Evolutionary conservation across 768 basidiomycete species (phyloP).

Genomic region (Neoboletus subvelutipes): DNA sequence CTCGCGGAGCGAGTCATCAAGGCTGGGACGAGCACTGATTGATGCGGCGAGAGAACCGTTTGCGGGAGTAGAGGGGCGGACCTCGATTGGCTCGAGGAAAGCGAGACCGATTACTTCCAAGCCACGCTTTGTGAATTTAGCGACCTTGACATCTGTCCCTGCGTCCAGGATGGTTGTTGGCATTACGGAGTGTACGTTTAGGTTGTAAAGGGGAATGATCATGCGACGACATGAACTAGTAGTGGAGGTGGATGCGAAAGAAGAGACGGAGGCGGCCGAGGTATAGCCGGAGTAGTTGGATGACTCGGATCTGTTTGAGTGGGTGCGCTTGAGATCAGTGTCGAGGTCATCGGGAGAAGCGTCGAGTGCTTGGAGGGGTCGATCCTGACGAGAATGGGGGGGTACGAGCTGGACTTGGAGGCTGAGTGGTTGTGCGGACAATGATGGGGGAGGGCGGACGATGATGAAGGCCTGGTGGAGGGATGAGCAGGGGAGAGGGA

Average conservation of each 20-base stretch:
- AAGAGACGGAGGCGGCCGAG: slow-evolving; percentile 44
- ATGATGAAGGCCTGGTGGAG: slow-evolving; percentile 77
- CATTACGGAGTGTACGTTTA: slow-evolving; percentile 85
- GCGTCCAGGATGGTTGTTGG: slow-evolving; percentile 85
- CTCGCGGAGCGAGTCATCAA: slow-evolving; percentile 26
- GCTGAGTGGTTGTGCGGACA: slow-evolving; percentile 84
- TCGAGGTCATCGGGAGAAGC: slow-evolving; percentile 30
- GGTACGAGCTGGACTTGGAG: slow-evolving; percentile 91
- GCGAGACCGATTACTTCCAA: slow-evolving; percentile 78
- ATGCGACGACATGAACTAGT: slow-evolving; percentile 55
- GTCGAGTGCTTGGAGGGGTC: slow-evolving; percentile 47
- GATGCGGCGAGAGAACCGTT: slow-evolving; percentile 8
- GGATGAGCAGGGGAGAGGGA: slow-evolving; percentile 8
- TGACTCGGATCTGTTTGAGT: slow-evolving; percentile 53
- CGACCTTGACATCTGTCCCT: slow-evolving; percentile 84
- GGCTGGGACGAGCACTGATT: slow-evolving; percentile 30
- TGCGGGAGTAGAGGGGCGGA: slow-evolving; percentile 42
- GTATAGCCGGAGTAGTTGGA: slow-evolving; percentile 47
- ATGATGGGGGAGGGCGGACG: slow-evolving; percentile 85
- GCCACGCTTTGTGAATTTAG: slow-evolving; percentile 69
- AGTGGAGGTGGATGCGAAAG: slow-evolving; percentile 43
- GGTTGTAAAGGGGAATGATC: slow-evolving; percentile 85
- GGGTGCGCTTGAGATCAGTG: slow-evolving; percentile 29
- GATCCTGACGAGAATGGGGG: slow-evolving; percentile 42
- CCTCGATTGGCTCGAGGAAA: slow-evolving; percentile 77